Base-by-base conservation (phyloP, 306 rosid species). In the Trichosanthes truncata region DNA sequence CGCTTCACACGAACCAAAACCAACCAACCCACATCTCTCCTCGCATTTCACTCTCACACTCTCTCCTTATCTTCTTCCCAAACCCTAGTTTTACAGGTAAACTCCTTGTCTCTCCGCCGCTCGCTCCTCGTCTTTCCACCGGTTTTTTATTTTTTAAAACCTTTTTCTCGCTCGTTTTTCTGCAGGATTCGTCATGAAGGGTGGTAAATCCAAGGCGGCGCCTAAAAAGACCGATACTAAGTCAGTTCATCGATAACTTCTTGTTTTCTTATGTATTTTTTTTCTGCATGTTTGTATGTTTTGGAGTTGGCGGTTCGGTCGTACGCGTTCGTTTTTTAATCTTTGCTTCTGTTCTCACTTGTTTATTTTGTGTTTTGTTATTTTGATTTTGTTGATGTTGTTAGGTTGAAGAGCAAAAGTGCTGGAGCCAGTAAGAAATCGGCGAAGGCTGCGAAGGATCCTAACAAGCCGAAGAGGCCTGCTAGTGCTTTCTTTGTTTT, bases 401-500 rank as follows among this genome's bases (percentile, higher is more conserved):
- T 0, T 81, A 94, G 98, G 84, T 82, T 95, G 87, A 95, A 90
- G 89, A 87, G 83, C n/a, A 91, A 91, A 74, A 82, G 90, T 48
- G 90, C 87, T 45, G 93, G 91, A 53, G 83, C 87, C 0, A 90
- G 92, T 7, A 95, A 83, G 88, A 90, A 88, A 15, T 18, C 85
- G 9, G 92, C 85, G 86, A 94, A 91, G 38, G 93, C 89, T 1
- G 92, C 85, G 0, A 92, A 95, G 89, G 98, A 92, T 90, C 98
- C 97, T 1, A 95, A 92, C 90, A 95, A 89, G 87, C 97, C 97
- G 0, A 92, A 92, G 85, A 91, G 93, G 87, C 98, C 98, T 81
- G 93, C 97, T 0, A 92, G 97, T 80, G 97, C 98, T 65, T 95
- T 95, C 89, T 95, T 95, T 66, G 97, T 95, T 71, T 94, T 92